These are phyloP conservation scores for Coccomyxa sp. DNA, from an alignment of 139 green algal genomes.

Conservation along the genomic window DNA sequence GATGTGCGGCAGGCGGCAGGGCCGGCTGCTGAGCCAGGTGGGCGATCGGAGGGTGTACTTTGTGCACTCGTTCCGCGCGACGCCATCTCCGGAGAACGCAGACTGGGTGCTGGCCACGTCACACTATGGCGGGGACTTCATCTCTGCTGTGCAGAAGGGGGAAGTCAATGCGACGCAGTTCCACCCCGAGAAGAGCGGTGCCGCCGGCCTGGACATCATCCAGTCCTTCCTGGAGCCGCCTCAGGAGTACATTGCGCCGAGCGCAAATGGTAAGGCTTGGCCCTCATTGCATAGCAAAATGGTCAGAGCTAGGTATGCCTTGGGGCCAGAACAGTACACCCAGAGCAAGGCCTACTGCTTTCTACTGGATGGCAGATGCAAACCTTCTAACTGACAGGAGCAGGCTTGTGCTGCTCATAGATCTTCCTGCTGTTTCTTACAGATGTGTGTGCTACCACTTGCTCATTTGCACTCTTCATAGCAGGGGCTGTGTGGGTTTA, in stretches of 20 bases:
- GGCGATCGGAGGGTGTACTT: conserved; percentile 90
- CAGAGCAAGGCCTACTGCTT: too few species aligned
- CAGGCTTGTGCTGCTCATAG: too few species aligned
- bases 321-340: too few species aligned
- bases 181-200: conserved; percentile 96
- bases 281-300: not conserved
- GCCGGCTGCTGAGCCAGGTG: conserved; percentile 52
- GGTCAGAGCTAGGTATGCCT: too few species aligned
- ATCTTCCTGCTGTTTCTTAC: too few species aligned
- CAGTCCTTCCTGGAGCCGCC: conserved; percentile 64
- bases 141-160: conserved; percentile 78
- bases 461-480: too few species aligned
- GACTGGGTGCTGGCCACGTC: conserved; percentile 92
- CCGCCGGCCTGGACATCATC: conserved; percentile 69
- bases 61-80: conserved; percentile 92
- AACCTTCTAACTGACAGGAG: too few species aligned
- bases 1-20: conserved; percentile 13
- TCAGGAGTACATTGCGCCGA: not conserved
- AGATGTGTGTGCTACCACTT: too few species aligned
- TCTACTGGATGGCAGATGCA: too few species aligned
- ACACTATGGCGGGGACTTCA: conserved; percentile 86
- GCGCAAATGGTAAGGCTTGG: conserved; percentile 16
- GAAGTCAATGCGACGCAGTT: conserved; percentile 87
- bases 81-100: conserved; percentile 53
- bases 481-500: too few species aligned